Evolutionary conservation across 306 rosid species (phyloP), one percentile per base, ranked within the genome.

Genomic region (Vigna angularis): DNA sequence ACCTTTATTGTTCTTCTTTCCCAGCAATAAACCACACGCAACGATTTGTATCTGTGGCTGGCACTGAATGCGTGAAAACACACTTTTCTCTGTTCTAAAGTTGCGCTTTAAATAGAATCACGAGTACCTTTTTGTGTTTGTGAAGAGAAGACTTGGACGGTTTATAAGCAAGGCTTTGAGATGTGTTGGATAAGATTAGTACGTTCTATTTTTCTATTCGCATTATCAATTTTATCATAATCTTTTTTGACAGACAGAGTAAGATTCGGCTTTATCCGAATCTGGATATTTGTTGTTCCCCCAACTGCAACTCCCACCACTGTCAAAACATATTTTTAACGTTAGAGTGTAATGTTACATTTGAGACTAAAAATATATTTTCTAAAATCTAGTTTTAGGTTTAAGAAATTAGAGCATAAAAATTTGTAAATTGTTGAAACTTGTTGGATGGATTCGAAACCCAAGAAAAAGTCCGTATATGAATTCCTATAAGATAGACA

Each of bases 221-320:
- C 28, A 20, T 70, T 70, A 18, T 58, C 3, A 47, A 4, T 8
- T 6, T 58, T 42, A 71, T 72, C 30, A 24, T 12, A 72, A 62
- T 72, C 48, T 51, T 52, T 7, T 13, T 36, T 48, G 42, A 75
- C 56, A 40, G 28, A 75, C 44, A 47, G 45, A 72, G 76, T 70
- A 65, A 74, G 84, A 80, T 84, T 84, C 82, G 79, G 61, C 48
- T 80, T 70, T 84, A 75, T 84, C 87, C 73, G 32, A 38, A 55
- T 61, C 30, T 73, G 73, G 73, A 74, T 67, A 28, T 80, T 66
- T 57, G 14, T 15, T 77, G 81, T 71, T 77, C 74, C 85, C 75
- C 28, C 6, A 67, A 4, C 18, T 20, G 34, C 67, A 42, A 69
- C 51, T 45, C 24, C 70, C 70, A 50, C 50, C 22, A 14, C 1